These are phyloP conservation scores for Epichloe hybrida DNA, from an alignment of 2,329 filamentous ascomycete genomes.

Conservation along the genomic window DNA sequence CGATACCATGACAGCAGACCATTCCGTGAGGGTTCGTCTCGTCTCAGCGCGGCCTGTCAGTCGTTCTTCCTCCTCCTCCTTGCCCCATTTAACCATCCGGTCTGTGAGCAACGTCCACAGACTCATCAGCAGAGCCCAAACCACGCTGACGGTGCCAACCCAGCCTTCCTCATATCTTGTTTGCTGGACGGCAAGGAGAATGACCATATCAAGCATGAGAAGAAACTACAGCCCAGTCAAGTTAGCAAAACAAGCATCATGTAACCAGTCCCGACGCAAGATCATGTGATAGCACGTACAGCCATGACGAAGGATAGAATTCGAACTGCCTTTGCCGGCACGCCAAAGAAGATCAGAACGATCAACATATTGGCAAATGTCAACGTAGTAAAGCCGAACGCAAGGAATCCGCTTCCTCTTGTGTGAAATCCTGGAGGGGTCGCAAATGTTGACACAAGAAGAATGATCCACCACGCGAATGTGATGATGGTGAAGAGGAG, in stretches of 20 bases:
- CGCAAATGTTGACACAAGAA: conserved; percentile 82
- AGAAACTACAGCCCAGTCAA: conserved; percentile 13
- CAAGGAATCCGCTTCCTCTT: conserved; percentile 83
- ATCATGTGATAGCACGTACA: conserved; percentile 10
- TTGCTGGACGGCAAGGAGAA: conserved; percentile 62
- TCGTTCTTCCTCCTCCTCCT: conserved; percentile 82
- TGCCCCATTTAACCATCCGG: conserved; percentile 78
- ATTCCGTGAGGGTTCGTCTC: conserved; percentile 68
- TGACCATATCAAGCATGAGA: conserved; percentile 52
- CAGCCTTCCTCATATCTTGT: conserved; percentile 77
- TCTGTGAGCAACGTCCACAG: conserved; percentile 71
- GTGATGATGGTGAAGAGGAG: conserved; percentile 61
- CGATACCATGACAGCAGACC: conserved; percentile 65
- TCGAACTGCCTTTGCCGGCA: conserved; percentile 67
- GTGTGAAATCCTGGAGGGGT: conserved; percentile 78
- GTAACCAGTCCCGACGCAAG: background rate
- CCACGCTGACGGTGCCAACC: conserved; percentile 74
- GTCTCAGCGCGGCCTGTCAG: conserved; percentile 82
- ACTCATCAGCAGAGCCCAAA: conserved; percentile 68
- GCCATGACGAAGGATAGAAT: conserved; percentile 57
- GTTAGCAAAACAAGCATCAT: background rate
- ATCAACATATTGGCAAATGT: conserved; percentile 64
- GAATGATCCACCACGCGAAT: conserved; percentile 84
- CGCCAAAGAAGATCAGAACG: conserved; percentile 73
- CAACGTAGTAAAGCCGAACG: conserved; percentile 71